Evolutionary conservation across 768 basidiomycete genomes (phyloP), one percentile per base, ranked within the genome.

Genomic region (Lentinula guzmanii): DNA sequence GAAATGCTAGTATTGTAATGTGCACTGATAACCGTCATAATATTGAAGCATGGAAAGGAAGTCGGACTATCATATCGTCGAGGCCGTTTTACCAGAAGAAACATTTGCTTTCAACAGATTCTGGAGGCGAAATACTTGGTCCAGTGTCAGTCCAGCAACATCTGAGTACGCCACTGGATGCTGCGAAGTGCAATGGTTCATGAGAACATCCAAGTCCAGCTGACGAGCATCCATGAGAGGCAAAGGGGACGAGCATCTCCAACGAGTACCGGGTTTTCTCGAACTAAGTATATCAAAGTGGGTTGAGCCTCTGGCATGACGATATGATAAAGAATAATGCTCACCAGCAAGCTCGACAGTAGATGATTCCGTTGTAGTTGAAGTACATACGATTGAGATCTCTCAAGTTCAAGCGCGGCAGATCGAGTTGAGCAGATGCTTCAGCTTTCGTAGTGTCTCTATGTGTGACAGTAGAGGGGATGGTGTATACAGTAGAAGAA

Each of bases 181-280:
- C 51, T 51, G 51, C 11, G 35, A 39, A 28, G 59, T 60, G 51
- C 59, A 60, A 21, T 60, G 59, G 10, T 60, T 34, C 50, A 60
- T 60, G 15, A 60, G 48, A 33, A 52, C 50, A 43, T 60, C 59
- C 34, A 60, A 41, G 43, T 60, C 39, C 5, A 39, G 45, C 31
- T 21, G 39, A n/a, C 41, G 18, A 33, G 59, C 59, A 50, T 41
- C 21, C 41, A 52, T 51, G 8, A 34, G 50, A 13, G 59, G 59
- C 21, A 60, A 34, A 4, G 59, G 51, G n/a, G 59, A 60, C 3
- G 35, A 39, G 46, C 58, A 48, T 15, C 18, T 24, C 45, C 58
- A 42, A 11, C 56, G 42, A n/a, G 39, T 59, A 48, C 50, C 33
- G 4, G 58, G 34, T 41, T n/a, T 59, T n/a, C 45, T 46, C 13